phyloP scores from a whole-genome alignment of 2,329 filamentous ascomycete species.

The Beauveria caledonica region DNA sequence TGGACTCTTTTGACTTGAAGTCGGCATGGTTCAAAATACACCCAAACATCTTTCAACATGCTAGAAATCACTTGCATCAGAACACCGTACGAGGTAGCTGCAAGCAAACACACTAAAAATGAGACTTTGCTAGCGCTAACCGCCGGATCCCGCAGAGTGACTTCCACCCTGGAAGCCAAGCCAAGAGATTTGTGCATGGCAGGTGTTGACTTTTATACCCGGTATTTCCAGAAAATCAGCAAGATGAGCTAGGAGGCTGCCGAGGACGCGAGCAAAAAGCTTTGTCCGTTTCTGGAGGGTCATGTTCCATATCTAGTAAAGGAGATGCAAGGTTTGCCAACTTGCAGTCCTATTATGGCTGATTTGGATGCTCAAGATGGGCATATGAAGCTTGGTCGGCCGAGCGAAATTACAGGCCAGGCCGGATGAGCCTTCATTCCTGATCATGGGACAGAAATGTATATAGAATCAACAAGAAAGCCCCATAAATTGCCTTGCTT shows the following conservation, averaged over 20 bases:
- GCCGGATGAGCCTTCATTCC: too few relatives aligned
- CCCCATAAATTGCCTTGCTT: too few relatives aligned
- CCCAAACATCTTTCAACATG: background rate
- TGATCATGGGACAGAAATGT: too few relatives aligned
- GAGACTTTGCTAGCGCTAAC: background rate
- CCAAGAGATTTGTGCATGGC: background rate
- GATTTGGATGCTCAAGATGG: too few relatives aligned
- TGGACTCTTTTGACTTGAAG: too few relatives aligned
- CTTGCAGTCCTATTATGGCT: background rate
- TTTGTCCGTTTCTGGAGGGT: background rate
- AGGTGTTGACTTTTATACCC: background rate
- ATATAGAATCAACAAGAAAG: too few relatives aligned
- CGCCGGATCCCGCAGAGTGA: background rate
- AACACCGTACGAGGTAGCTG: constrained; percentile 9
- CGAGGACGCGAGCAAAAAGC: background rate
- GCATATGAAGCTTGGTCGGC: too few relatives aligned
- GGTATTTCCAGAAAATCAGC: background rate
- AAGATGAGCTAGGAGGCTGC: constrained; percentile 1
- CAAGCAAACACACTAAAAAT: background rate
- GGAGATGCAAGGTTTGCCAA: background rate
- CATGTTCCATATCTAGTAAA: background rate
- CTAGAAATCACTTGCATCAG: background rate
- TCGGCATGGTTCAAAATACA: too few relatives aligned
- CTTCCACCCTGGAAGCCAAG: background rate
- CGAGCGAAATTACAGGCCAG: too few relatives aligned